phyloP scores from a whole-genome alignment of 1,284 basidiomycete genomes.

The Peniophora sp. region DNA sequence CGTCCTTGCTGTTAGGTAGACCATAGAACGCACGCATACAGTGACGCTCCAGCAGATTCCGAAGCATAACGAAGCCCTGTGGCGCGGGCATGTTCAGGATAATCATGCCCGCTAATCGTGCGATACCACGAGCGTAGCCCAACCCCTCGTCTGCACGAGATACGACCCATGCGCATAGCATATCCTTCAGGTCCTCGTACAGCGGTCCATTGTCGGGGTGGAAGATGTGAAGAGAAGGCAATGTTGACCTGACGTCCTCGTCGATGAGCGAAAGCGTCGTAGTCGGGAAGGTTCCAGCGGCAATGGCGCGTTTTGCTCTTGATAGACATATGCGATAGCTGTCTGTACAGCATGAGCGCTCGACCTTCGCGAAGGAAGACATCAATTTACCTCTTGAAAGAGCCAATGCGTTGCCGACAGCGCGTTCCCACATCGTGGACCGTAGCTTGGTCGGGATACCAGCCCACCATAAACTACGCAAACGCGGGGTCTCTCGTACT shows the following conservation, averaged over 20 bases:
- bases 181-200: constrained; percentile 79
- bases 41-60: constrained; percentile 84
- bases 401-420: constrained; percentile 84
- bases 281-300: constrained; percentile 66
- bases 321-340: constrained; percentile 67
- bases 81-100: constrained; percentile 79
- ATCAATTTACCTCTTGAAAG: constrained; percentile 69
- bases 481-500: constrained; percentile 53
- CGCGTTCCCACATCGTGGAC: constrained; percentile 81
- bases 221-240: constrained; percentile 89
- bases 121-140: constrained; percentile 65
- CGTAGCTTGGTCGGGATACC: constrained; percentile 86
- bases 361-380: neutral
- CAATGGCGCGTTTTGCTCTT: constrained; percentile 68
- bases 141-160: constrained; percentile 83
- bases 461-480: constrained; percentile 85
- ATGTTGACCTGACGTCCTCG: constrained; percentile 69
- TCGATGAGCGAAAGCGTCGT: constrained; percentile 71
- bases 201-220: constrained; percentile 72
- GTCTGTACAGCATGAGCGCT: constrained; percentile 36
- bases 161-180: constrained; percentile 89
- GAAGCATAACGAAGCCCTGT: constrained; percentile 79
- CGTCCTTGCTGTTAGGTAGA: constrained; percentile 59
- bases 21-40: constrained; percentile 84
- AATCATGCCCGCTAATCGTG: constrained; percentile 83